phyloP scores from a whole-genome alignment of 2,329 filamentous ascomycete species.

The Xylaria sp. region DNA sequence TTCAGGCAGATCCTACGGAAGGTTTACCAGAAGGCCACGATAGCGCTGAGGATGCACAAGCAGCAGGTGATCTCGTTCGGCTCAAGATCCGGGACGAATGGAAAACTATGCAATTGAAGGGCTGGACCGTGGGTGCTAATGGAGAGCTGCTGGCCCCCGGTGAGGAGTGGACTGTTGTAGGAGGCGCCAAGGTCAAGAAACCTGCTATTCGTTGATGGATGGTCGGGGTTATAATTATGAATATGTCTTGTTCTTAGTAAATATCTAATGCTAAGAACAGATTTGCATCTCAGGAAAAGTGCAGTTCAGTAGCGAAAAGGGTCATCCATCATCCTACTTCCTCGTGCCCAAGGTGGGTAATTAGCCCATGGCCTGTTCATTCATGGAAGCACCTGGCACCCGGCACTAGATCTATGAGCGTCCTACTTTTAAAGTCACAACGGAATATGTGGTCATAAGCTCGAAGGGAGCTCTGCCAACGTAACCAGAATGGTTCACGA shows the following conservation, averaged over 20 bases:
- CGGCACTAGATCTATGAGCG: not conserved
- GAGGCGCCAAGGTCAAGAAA: constrained; percentile 30
- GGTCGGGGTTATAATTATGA: too few relatives aligned
- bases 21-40: constrained; percentile 73
- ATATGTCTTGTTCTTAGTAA: not conserved
- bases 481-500: not conserved
- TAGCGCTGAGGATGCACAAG: constrained; percentile 86
- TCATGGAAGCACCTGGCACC: not conserved
- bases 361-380: not conserved
- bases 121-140: constrained; percentile 65
- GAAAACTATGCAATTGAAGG: constrained; percentile 67
- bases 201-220: not conserved
- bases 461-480: not conserved
- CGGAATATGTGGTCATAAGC: not conserved
- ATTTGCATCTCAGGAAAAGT: not conserved
- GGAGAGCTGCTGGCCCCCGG: constrained; percentile 52
- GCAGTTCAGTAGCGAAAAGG: not conserved
- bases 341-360: not conserved
- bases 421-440: not conserved
- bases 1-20: constrained; percentile 69
- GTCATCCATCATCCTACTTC: not conserved
- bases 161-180: constrained; percentile 32
- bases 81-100: constrained; percentile 73
- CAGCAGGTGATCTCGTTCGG: constrained; percentile 84
- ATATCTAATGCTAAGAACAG: not conserved